Evolutionary conservation across 176 grass and related monocot genomes (phyloP).

Genomic region (Alopecurus myosuroides): DNA sequence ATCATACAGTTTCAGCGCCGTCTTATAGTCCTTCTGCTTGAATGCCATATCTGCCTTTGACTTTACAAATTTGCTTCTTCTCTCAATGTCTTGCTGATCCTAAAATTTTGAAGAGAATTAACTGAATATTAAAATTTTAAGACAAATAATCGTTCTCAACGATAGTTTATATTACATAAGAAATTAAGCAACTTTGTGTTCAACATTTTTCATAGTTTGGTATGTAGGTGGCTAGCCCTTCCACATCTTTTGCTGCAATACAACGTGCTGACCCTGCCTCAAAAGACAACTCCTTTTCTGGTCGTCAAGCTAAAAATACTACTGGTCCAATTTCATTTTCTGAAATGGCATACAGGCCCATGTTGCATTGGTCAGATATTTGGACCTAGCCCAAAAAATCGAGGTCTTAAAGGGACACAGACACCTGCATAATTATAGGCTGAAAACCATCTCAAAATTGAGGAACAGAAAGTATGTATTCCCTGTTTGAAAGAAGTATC

Average conservation of each 20-base stretch:
- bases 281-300: neutral
- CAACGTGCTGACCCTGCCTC: neutral
- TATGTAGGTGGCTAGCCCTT: neutral
- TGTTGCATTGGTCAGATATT: neutral
- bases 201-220: neutral
- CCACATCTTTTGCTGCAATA: neutral
- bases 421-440: neutral
- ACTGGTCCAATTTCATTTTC: neutral
- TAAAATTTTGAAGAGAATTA: neutral
- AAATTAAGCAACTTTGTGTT: neutral
- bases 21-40: neutral
- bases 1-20: neutral
- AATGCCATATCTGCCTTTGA: neutral
- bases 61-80: neutral
- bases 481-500: neutral
- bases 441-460: neutral
- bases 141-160: neutral
- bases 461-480: neutral
- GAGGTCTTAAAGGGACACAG: neutral
- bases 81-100: neutral
- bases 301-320: neutral
- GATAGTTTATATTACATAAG: neutral
- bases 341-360: neutral
- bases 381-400: neutral
- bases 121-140: neutral